Percentiles rank a stretch among this genome's conserved stretches.
phyloP scores from a whole-genome alignment of 345 rosid genomes.

The Salix viminalis region DNA sequence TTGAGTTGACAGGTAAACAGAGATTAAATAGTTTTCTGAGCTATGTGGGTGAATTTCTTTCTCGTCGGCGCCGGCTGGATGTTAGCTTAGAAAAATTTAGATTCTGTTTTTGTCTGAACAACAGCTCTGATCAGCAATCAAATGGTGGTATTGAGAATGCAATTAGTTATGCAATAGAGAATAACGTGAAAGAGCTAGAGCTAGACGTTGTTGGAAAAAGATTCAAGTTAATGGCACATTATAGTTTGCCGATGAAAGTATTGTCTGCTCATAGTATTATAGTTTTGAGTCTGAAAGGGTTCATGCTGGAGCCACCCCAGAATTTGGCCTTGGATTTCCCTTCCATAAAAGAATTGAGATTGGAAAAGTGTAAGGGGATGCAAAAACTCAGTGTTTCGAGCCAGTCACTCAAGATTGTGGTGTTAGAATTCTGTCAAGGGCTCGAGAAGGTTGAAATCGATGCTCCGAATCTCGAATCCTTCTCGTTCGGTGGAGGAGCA shows the following conservation, averaged over 20 bases:
- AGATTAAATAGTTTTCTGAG: not conserved
- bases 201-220: not conserved
- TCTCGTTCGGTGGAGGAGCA: not conserved
- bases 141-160: not conserved
- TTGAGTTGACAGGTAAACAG: not conserved
- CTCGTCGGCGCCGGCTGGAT: not conserved
- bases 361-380: not conserved
- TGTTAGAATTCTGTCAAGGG: not conserved
- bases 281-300: slow-evolving; percentile 1
- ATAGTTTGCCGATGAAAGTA: not conserved
- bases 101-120: not conserved
- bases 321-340: not conserved
- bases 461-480: not conserved
- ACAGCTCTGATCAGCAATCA: not conserved
- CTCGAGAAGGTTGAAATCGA: not conserved
- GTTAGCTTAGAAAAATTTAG: not conserved
- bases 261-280: not conserved
- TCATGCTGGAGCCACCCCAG: not conserved
- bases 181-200: not conserved
- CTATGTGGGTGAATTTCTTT: not conserved
- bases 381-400: not conserved
- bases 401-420: not conserved
- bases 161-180: not conserved
- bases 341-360: not conserved
- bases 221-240: not conserved